phyloP scores from a whole-genome alignment of 768 basidiomycete species.

The Termitomyces sp. region DNA sequence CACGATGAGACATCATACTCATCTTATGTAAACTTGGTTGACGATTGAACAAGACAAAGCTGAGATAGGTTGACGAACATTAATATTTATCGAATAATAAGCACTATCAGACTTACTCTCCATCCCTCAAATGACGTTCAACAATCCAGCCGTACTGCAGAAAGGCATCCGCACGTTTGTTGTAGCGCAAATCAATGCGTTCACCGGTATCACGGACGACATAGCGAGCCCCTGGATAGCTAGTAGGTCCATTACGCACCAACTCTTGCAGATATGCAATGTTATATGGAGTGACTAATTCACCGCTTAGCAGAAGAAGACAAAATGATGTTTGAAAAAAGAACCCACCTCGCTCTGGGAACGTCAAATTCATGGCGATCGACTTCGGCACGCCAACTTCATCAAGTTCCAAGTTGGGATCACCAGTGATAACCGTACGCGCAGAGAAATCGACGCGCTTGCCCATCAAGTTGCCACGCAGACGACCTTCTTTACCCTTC shows the following conservation, averaged over 20 bases:
- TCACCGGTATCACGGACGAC: conserved; percentile 97
- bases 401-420: conserved; percentile 93
- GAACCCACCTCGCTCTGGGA: conserved; percentile 83
- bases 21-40: conserved; percentile 99
- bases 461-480: conserved; percentile 98
- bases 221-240: conserved; percentile 95
- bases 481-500: conserved; percentile 97
- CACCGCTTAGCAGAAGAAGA: conserved; percentile 5
- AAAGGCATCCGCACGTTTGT: conserved; percentile 92
- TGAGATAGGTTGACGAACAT: conserved; percentile 20
- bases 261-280: conserved; percentile 91
- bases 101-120: conserved; percentile 67
- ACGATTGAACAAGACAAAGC: conserved; percentile 93
- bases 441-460: conserved; percentile 99
- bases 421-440: conserved; percentile 98
- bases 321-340: background rate
- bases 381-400: conserved; percentile 94
- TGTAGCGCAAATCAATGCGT: conserved; percentile 93
- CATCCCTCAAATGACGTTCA: conserved; percentile 94
- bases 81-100: background rate
- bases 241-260: conserved; percentile 89
- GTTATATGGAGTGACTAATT: conserved; percentile 91
- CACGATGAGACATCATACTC: conserved; percentile 99
- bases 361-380: conserved; percentile 98
- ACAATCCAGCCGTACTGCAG: conserved; percentile 99